Evolutionary conservation across 257 asterid genomes (phyloP), one percentile per base, ranked within the genome.

Genomic region (Solanum neorickii): DNA sequence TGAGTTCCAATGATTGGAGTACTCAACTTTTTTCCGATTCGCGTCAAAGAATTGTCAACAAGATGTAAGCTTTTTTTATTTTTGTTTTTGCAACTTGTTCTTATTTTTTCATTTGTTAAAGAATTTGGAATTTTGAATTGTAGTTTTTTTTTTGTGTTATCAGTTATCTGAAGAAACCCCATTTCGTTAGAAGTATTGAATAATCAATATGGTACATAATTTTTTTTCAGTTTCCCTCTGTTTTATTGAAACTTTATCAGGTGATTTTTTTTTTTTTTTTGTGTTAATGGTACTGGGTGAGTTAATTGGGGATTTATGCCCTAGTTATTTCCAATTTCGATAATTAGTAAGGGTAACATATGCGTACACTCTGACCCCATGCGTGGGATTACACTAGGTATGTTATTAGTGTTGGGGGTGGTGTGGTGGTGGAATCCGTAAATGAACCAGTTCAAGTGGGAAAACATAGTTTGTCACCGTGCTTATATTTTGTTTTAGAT

Each of bases 41-140:
- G 69, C 94, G 98, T 59, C 93, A 93, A 76, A 92, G 93, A 91
- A 94, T 93, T 73, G 98, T 95, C 8, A 94, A 93, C 86, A 94
- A 92, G 92, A 92, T 94, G 96, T 92, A 90, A 90, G 2, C n/a
- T 52, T 39, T 33, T 27, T 72, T 72, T 29, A 2, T 75, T 80
- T 59, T 13, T 11, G 3, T 5, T 35, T 73, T 73, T 73, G 82
- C 18, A 9, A 4, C n/a, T 35, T 74, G 87, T 44, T 4, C 15
- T 18, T 29, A 39, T 37, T 21, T 78, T 6, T 68, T 1, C 31
- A 68, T 62, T 18, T 3, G 7, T 25, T 29, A 23, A 6, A 21
- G 82, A 9, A 3, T 75, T 75, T 41, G 16, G 35, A 42, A 23
- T 41, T 76, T 59, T 59, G 25, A 59, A 59, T 20, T 20, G 21